Evolutionary conservation across 1,284 basidiomycete species (phyloP), one percentile per base, ranked within the genome.

Genomic region (Vanrija pseudolonga): DNA sequence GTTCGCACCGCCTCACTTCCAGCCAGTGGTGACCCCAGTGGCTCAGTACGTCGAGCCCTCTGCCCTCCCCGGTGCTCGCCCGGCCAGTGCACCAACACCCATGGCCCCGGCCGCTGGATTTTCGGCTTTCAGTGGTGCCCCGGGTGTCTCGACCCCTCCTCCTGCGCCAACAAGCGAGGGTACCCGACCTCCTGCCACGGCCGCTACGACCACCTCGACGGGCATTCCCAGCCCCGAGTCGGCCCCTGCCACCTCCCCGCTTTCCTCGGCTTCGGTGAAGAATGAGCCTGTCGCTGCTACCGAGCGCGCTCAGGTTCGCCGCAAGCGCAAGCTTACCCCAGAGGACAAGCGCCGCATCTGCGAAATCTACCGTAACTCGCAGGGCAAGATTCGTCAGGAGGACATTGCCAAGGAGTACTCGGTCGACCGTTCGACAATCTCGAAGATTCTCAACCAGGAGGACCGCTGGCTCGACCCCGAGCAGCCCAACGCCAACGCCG

Each of bases 331-430:
- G 51, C 56, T 61, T 26, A 61, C 56, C 3, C 56, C 59, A 32
- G 59, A 61, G 53, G 59, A 61, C 56, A 61, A 61, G 56, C 59
- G 59, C 24, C 53, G 56, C 45, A 61, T 61, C 40, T 61, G 59
- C 32, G 53, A 61, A 39, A 58, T 57, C 37, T 61, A 61, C 53
- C 56, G 56, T 48, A 57, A 55, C 51, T 55, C 56, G 46, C 59
- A 61, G 43, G 59, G 59, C 48, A 57, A 57, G 53, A 57, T 61
- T 28, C 56, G 59, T 38, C 59, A 61, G 47, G 59, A 61, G 53
- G 59, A 61, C 51, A 57, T 61, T 49, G 59, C 59, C 12, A 57
- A 61, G 49, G 56, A 61, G 44, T 61, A 61, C 49, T 57, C 56
- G n/a, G 59, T 61, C 41, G 59, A 61, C 56, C 59, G 59, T 23